phyloP scores from a whole-genome alignment of 805 yeast species.

The Yamadazyma tumulicola region DNA sequence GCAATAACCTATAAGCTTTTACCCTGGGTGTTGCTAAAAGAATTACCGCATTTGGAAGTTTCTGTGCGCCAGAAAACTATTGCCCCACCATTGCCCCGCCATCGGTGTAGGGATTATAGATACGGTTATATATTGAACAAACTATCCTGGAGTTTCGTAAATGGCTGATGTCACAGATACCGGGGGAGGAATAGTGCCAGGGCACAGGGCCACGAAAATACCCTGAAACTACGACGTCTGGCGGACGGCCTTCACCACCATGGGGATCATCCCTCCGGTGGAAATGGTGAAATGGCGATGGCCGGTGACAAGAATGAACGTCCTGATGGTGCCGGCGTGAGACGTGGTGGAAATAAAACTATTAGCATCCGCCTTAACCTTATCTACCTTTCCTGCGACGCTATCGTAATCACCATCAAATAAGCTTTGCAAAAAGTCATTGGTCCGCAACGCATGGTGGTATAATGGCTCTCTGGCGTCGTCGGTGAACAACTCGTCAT shows the following conservation, averaged over 20 bases:
- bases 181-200: too few relatives aligned
- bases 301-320: conserved; percentile 41
- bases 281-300: conserved; percentile 58
- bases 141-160: too few relatives aligned
- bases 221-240: conserved; percentile 1
- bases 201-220: too few relatives aligned
- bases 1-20: too few relatives aligned
- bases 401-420: conserved; percentile 18
- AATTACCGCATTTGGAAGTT: too few relatives aligned
- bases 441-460: conserved; percentile 50
- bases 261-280: conserved; percentile 65
- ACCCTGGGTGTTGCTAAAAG: too few relatives aligned
- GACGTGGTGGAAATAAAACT: conserved; percentile 42
- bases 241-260: conserved; percentile 45
- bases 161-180: too few relatives aligned
- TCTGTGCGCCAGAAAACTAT: too few relatives aligned
- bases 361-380: conserved; percentile 12
- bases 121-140: too few relatives aligned
- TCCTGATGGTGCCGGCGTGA: conserved; percentile 51
- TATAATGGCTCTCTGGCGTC: conserved; percentile 42
- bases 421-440: conserved; percentile 37
- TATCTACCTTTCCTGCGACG: conserved; percentile 8
- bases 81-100: too few relatives aligned
- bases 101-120: too few relatives aligned
- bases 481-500: conserved; percentile 44